Percentiles rank a stretch among this genome's conserved stretches.
phyloP scores from a whole-genome alignment of 148 eudicot genomes.

The Agrostemma githago region DNA sequence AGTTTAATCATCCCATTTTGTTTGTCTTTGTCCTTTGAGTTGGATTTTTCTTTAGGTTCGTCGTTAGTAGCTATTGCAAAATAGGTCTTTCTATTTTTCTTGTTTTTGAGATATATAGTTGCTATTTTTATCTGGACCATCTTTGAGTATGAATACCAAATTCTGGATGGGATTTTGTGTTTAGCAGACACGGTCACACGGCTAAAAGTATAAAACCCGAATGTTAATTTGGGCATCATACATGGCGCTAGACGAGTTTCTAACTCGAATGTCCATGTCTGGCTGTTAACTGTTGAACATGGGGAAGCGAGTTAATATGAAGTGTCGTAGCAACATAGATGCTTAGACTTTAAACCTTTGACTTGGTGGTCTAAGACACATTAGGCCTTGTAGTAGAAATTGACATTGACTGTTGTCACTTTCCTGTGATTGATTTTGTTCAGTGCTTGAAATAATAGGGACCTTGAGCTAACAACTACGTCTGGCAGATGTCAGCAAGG shows the following conservation, averaged over 20 bases:
- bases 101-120: neutral
- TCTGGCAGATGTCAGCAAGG: conserved; percentile 14
- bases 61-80: neutral
- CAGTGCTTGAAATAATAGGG: neutral
- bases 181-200: too few species aligned
- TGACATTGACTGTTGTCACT: conserved; percentile 24
- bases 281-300: too few species aligned
- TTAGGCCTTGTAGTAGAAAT: neutral
- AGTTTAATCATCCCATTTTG: neutral
- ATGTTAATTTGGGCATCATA: too few species aligned
- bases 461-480: conserved; percentile 14
- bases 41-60: conserved; percentile 7
- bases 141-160: conserved; percentile 12
- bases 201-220: too few species aligned
- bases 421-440: conserved; percentile 11
- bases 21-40: neutral
- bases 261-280: too few species aligned
- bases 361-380: conserved; percentile 16
- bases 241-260: too few species aligned
- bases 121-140: conserved; percentile 8
- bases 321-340: neutral
- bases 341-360: conserved; percentile 11
- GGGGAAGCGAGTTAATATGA: too few species aligned
- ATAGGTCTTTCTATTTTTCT: neutral
- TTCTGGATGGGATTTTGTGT: neutral